Evolutionary conservation across 1,284 basidiomycete genomes (phyloP), one percentile per base, ranked within the genome.

Genomic region (Xanthoconium separans): DNA sequence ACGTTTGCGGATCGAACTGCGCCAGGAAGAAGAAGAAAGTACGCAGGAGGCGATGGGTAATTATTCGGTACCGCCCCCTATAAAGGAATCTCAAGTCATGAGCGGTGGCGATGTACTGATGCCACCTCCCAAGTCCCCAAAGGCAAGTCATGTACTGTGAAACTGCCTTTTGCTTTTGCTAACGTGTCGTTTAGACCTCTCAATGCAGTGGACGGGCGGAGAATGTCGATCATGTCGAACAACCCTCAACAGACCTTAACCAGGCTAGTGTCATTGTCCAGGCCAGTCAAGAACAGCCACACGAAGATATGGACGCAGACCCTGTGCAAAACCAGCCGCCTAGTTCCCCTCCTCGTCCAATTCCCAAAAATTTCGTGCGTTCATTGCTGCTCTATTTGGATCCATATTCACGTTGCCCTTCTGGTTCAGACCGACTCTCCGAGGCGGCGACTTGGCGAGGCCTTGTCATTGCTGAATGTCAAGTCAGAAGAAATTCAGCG

Each of bases 401-500:
- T 20, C 16, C 4, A 8, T 1, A 20, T 24, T 61, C 44, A 59
- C 11, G 2, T 33, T 11, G 1, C 12, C 10, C 29, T 29, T 6
- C 7, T 30, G 44, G 31, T 31, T 33, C 33, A 69, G 70, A 61
- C 64, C 2, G 61, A 71, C 33, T 61, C 64, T 1, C 68, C 72
- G 16, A 62, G 61, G 33, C 60, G 63, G 30, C 63, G 64, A 39
- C 62, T 73, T 7, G 66, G 65, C 22, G 58, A 70, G 34, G 72
- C 70, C 1, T 51, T 75, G 12, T 68, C 67, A 6, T 52, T 74
- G 24, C 63, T 73, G 20, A 63, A 74, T 42, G 54, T 65, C 31
- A 74, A 75, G 53, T 74, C 73, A 2, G 71, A 72, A 49, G 73
- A 73, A 48, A 75, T 75, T n/a, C 59, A 70, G 12, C 58, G 58